A percentile compares a stretch with the other conserved stretches of the same genome.
Evolutionary conservation across 768 basidiomycete genomes (phyloP).

Genomic region (Lentinula aciculospora): DNA sequence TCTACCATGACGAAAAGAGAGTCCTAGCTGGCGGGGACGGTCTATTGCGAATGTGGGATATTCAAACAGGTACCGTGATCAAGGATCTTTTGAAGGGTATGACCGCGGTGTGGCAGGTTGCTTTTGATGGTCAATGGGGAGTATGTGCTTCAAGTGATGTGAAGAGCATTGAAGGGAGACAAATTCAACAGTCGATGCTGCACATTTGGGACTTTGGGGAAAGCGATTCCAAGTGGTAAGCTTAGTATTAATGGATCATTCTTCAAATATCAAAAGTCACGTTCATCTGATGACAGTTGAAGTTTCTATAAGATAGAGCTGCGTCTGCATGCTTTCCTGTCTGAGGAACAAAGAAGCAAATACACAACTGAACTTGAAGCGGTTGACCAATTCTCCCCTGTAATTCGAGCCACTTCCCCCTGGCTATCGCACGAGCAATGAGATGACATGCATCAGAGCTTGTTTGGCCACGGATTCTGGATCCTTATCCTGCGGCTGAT

Average conservation of each 20-base stretch:
- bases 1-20: conserved; percentile 97
- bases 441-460: no score
- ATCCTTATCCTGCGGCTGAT: no score
- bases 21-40: conserved; percentile 94
- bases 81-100: conserved; percentile 88
- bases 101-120: conserved; percentile 97
- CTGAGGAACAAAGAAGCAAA: no score
- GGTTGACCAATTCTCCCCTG: no score
- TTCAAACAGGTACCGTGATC: conserved; percentile 77
- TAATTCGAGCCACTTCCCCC: no score
- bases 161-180: conserved; percentile 42
- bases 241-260: neutral
- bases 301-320: no score
- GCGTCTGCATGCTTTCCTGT: no score
- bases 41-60: conserved; percentile 97
- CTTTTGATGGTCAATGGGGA: conserved; percentile 90
- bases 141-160: conserved; percentile 95
- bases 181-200: conserved; percentile 50
- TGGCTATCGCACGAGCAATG: no score
- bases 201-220: conserved; percentile 87
- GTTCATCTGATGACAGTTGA: no score
- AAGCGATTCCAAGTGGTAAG: neutral
- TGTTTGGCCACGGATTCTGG: no score
- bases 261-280: no score
- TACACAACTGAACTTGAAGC: no score